These are phyloP conservation scores for Delonix regia DNA, from an alignment of 306 rosid genomes.

Conservation along the genomic window DNA sequence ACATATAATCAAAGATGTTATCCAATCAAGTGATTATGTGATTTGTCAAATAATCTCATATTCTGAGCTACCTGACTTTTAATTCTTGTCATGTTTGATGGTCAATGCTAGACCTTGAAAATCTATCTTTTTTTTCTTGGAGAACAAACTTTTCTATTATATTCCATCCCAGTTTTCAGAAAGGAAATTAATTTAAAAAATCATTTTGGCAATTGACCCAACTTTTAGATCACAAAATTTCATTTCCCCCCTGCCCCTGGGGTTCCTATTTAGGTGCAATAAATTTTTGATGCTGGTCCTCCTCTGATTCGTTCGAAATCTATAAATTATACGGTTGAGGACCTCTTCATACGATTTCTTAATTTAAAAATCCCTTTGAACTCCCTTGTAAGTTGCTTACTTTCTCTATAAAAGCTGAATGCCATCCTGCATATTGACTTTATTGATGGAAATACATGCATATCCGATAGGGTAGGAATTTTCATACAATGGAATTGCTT, in stretches of 20 bases:
- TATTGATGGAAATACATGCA: background rate
- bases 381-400: background rate
- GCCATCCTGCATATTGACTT: slow-evolving; percentile 6
- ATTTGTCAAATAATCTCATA: background rate
- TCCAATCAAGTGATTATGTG: background rate
- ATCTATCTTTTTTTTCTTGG: background rate
- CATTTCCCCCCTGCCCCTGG: slow-evolving; percentile 16
- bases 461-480: slow-evolving; percentile 4
- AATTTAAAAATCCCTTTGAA: slow-evolving; percentile 1
- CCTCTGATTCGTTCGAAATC: slow-evolving; percentile 42
- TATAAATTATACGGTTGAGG: slow-evolving; percentile 34
- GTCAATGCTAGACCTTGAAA: background rate
- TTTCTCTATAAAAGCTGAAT: background rate
- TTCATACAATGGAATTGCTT: slow-evolving; percentile 10
- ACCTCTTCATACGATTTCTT: slow-evolving; percentile 9
- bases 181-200: slow-evolving; percentile 12
- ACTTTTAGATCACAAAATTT: slow-evolving; percentile 40
- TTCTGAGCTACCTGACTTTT: background rate
- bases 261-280: slow-evolving; percentile 34
- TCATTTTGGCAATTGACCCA: slow-evolving; percentile 32
- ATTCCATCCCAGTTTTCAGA: slow-evolving; percentile 4
- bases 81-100: background rate
- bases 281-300: slow-evolving; percentile 31
- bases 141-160: background rate
- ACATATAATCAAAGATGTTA: background rate